Percentiles rank a stretch among this genome's conserved stretches.
phyloP scores from a whole-genome alignment of 176 grass and related monocot species.

The Oryza glaberrima region DNA sequence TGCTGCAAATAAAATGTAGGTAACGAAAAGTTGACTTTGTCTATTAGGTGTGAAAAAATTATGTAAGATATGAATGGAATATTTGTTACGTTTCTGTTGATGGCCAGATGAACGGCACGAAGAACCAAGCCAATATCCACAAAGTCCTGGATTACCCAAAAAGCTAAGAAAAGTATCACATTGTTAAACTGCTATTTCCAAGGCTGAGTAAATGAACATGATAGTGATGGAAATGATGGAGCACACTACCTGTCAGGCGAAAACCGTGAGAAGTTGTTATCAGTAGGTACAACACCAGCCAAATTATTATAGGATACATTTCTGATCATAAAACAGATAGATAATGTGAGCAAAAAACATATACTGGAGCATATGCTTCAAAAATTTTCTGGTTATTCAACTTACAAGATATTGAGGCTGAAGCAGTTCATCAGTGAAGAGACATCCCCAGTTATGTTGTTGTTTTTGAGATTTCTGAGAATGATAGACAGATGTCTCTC shows the following conservation, averaged over 20 bases:
- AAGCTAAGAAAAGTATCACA: constrained; percentile 58
- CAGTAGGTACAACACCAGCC: constrained; percentile 71
- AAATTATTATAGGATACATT: constrained; percentile 95
- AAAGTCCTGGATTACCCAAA: constrained; percentile 87
- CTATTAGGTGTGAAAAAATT: constrained; percentile 11
- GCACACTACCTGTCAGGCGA: constrained; percentile 70
- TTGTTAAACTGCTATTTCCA: constrained; percentile 9
- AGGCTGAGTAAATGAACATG: constrained; percentile 2
- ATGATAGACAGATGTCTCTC: constrained; percentile 21
- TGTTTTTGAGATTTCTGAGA: constrained; percentile 77
- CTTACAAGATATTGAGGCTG: constrained; percentile 84
- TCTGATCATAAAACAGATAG: constrained; percentile 46
- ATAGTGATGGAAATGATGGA: constrained; percentile 11
- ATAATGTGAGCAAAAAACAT: constrained; percentile 22
- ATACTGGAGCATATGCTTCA: not conserved
- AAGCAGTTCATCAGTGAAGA: constrained; percentile 82
- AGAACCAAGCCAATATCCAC: constrained; percentile 91
- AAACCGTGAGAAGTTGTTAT: constrained; percentile 94
- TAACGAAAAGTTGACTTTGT: not conserved
- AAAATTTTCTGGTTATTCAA: not conserved
- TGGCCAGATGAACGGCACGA: constrained; percentile 54
- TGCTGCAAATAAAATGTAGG: constrained; percentile 49
- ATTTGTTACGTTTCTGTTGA: constrained; percentile 61
- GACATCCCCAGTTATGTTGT: constrained; percentile 89
- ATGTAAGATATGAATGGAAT: constrained; percentile 19